Evolutionary conservation across 1,284 basidiomycete species (phyloP).

Genomic region (Trametes pubescens): DNA sequence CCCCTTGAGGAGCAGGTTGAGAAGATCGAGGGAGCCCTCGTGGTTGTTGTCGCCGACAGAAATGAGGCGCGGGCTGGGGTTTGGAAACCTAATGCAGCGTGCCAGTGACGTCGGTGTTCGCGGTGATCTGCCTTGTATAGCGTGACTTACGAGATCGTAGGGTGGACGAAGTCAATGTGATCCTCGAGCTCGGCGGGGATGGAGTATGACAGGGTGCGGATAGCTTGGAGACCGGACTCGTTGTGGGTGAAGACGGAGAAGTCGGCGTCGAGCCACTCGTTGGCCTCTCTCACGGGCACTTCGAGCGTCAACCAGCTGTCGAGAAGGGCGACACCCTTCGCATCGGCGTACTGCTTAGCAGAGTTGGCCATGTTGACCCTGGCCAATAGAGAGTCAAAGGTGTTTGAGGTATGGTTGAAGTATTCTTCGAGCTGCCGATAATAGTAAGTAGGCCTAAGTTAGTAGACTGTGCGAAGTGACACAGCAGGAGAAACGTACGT

Average conservation of each 20-base stretch:
- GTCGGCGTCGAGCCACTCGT: slow-evolving; percentile 47
- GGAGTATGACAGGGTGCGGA: slow-evolving; percentile 53
- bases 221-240: slow-evolving; percentile 40
- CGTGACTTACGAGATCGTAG: slow-evolving; percentile 44
- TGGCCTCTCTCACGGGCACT: slow-evolving; percentile 49
- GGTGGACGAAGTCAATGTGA: slow-evolving; percentile 51
- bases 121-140: neutral
- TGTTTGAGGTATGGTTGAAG: slow-evolving; percentile 46
- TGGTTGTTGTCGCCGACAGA: slow-evolving; percentile 53
- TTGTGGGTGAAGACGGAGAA: slow-evolving; percentile 50
- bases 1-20: slow-evolving; percentile 41
- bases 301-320: slow-evolving; percentile 53
- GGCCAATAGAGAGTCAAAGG: slow-evolving; percentile 45
- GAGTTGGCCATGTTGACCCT: slow-evolving; percentile 40
- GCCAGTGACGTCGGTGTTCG: neutral
- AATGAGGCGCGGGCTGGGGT: slow-evolving; percentile 32
- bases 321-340: slow-evolving; percentile 42
- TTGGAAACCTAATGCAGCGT: slow-evolving; percentile 29
- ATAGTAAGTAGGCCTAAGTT: neutral
- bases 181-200: slow-evolving; percentile 47
- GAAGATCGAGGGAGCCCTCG: slow-evolving; percentile 37
- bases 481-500: slow-evolving; percentile 34
- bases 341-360: slow-evolving; percentile 43
- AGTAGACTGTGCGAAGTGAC: neutral
- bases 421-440: slow-evolving; percentile 47